Evolutionary conservation across 352 stramenopile genomes (phyloP).

Genomic region (Elongisporangium anandrum): DNA sequence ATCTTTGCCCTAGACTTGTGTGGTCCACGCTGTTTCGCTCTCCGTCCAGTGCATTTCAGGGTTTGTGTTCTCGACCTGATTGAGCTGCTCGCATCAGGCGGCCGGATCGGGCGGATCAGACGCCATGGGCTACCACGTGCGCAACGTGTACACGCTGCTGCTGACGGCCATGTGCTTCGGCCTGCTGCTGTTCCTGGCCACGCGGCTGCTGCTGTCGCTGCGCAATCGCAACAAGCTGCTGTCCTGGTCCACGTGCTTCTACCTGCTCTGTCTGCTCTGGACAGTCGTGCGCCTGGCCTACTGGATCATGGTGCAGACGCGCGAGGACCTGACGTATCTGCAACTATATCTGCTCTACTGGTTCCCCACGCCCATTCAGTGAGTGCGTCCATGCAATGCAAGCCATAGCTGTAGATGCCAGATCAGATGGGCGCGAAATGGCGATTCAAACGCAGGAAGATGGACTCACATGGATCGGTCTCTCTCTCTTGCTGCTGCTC

Average conservation of each 20-base stretch:
- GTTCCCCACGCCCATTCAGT: constrained; percentile 81
- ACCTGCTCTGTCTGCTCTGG: constrained; percentile 78
- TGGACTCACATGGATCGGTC: too few relatives aligned
- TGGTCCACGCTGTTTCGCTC: background rate
- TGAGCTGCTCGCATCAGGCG: background rate
- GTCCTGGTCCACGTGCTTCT: constrained; percentile 81
- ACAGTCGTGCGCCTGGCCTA: constrained; percentile 75
- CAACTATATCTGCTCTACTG: constrained; percentile 86
- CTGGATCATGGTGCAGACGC: constrained; percentile 80
- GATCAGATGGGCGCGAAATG: too few relatives aligned
- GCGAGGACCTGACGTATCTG: constrained; percentile 70
- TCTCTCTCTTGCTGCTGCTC: too few relatives aligned
- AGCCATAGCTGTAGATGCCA: background rate
- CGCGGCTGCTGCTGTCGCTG: constrained; percentile 54
- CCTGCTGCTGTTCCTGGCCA: constrained; percentile 71
- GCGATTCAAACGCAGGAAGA: too few relatives aligned
- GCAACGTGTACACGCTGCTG: constrained; percentile 72
- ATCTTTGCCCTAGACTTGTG: background rate
- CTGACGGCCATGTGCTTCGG: constrained; percentile 72
- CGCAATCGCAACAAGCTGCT: constrained; percentile 83
- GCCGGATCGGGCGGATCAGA: background rate
- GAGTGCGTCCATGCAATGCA: constrained; percentile 5
- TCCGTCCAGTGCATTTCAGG: background rate
- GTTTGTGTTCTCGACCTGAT: background rate
- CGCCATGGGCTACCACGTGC: constrained; percentile 21